Percentiles rank a stretch among this genome's conserved stretches.
These are phyloP conservation scores for Lichtheimia ornata DNA, from an alignment of 371 early-diverging fungal genomes.

Conservation along the genomic window DNA sequence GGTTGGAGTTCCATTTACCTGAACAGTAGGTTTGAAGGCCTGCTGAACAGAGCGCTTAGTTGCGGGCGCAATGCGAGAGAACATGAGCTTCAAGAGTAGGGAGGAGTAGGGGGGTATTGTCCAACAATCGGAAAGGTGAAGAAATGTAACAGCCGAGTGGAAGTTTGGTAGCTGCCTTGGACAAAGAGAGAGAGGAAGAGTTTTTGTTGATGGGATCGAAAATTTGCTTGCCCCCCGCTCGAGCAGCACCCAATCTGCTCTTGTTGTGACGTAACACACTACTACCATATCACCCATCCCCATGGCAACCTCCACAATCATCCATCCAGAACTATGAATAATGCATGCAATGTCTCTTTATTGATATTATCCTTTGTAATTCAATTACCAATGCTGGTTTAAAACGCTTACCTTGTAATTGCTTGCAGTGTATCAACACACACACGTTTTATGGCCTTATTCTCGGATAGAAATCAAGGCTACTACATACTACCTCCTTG, in stretches of 20 bases:
- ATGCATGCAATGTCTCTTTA: too few species aligned
- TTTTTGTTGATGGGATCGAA: not conserved
- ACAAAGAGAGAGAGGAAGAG: not conserved
- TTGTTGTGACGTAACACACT: not conserved
- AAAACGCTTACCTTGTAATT: too few species aligned
- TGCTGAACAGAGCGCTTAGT: constrained; percentile 50
- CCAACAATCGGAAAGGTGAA: not conserved
- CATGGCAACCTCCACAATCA: too few species aligned
- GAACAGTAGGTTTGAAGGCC: constrained; percentile 38
- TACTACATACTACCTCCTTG: too few species aligned
- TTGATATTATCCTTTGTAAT: too few species aligned
- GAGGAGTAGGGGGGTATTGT: constrained; percentile 7
- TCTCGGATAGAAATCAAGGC: too few species aligned
- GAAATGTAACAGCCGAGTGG: not conserved
- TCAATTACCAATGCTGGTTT: too few species aligned
- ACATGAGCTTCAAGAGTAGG: constrained; percentile 39
- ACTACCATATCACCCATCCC: too few species aligned
- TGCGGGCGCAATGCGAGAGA: constrained; percentile 50
- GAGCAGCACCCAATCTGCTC: not conserved
- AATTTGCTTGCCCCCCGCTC: not conserved
- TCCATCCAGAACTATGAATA: too few species aligned
- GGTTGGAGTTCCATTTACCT: constrained; percentile 28
- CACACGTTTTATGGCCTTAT: too few species aligned
- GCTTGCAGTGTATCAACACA: too few species aligned
- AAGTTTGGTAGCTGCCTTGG: not conserved